These are phyloP conservation scores for Ophiostoma ips DNA, from an alignment of 2,329 filamentous ascomycete species.

Conservation along the genomic window DNA sequence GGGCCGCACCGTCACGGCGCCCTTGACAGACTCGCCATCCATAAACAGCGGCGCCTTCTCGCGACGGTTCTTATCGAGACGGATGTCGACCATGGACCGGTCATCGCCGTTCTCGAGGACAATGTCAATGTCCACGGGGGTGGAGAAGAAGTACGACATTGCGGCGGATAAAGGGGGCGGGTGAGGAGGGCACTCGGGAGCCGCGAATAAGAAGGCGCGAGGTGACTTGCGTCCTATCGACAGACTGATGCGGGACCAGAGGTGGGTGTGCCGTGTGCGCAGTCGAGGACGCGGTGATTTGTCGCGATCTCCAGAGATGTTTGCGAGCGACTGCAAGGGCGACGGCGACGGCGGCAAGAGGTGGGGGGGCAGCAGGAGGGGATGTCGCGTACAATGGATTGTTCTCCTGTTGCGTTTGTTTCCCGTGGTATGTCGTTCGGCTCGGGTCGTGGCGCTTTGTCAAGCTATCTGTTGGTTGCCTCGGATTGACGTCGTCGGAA, in stretches of 20 bases:
- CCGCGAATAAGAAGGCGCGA: neutral
- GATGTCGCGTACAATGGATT: neutral
- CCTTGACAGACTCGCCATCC: constrained; percentile 97
- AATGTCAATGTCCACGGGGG: constrained; percentile 96
- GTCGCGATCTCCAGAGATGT: neutral
- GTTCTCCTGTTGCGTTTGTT: neutral
- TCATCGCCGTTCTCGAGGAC: constrained; percentile 93
- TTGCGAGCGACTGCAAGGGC: neutral
- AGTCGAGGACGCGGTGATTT: too few species aligned
- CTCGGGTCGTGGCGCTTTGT: neutral
- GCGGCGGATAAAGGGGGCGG: constrained; percentile 13
- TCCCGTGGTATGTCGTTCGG: neutral
- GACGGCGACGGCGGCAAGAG: neutral
- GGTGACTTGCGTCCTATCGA: neutral
- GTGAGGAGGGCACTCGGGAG: neutral
- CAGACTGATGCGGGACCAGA: neutral
- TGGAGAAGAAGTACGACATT: constrained; percentile 98
- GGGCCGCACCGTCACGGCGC: constrained; percentile 82
- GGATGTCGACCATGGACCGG: constrained; percentile 89
- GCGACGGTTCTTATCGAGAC: constrained; percentile 93
- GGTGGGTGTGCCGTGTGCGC: neutral
- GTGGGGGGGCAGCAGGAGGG: neutral
- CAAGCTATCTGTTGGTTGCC: neutral
- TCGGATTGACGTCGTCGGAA: neutral
- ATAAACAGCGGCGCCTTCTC: constrained; percentile 96